Base-by-base conservation (phyloP, 2,329 filamentous ascomycete species). In the Trichoderma brevicompactum region DNA sequence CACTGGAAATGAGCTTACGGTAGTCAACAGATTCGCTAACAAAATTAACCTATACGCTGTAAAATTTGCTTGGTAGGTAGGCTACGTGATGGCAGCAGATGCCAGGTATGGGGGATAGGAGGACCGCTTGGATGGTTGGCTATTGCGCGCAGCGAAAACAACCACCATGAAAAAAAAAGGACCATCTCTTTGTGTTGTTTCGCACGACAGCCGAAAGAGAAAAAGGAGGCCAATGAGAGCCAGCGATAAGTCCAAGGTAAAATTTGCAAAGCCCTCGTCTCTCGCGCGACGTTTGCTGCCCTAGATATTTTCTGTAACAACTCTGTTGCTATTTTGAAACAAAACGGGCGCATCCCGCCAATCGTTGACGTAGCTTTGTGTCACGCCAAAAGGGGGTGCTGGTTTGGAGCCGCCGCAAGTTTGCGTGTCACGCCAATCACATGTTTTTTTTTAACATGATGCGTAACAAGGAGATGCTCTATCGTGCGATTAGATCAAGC, bases 281-380 rank as follows among this genome's bases (percentile, higher is more conserved):
- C 40, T 64, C 32, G 17, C 46, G 46, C 60, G 40, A 48, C 43
- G 19, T 46, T 54, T 41, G 41, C 19, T 52, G 59, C 48, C 52
- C 59, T 62, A 55, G 43, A 12, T 15, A 34, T 15, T n/a, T 55
- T 40, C 50, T 64, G 60, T 55, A 46, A 64, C 60, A 40, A 23
- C 40, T 64, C 36, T 64, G 60, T 64, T 55, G 50, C 60, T 40
- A 40, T 32, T 28, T 55, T 64, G 60, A 64, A 64, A 64, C 60
- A 46, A 53, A 44, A 38, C 60, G 34, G 34, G 40, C 34, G 28
- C 59, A 43, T 53, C 59, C 48, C 48, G 52, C 54, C 43, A 34
- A 52, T 19, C 46, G n/a, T 46, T 60, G 58, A 61, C 36, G 59
- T 34, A 62, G 48, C 48, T 19, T 43, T 50, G 46, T 23, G 38